Conservation (phyloP, 1,284 basidiomycete species). For the Trichosporon sp. region DNA sequence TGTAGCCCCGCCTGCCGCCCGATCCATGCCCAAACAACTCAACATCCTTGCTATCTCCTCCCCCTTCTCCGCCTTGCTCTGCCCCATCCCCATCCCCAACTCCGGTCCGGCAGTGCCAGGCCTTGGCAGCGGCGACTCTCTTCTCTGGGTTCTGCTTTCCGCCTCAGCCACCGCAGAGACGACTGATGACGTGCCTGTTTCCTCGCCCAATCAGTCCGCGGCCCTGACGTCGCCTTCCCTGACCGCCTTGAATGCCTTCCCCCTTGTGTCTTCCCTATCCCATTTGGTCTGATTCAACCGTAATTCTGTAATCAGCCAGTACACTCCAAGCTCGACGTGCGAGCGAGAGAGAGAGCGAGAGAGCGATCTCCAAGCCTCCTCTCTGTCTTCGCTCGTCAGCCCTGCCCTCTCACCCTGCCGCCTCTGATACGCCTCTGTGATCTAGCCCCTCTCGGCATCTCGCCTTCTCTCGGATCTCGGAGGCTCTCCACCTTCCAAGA, state of each 20-base stretch:
- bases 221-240: background rate
- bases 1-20: too few relatives aligned
- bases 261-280: background rate
- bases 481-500: background rate
- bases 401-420: too few relatives aligned
- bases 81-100: too few relatives aligned
- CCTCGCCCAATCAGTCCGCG: background rate
- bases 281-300: background rate
- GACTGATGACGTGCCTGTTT: background rate
- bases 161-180: background rate
- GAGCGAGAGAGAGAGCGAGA: background rate
- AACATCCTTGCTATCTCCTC: background rate
- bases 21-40: background rate
- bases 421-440: background rate
- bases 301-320: background rate
- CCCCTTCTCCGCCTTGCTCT: background rate
- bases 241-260: background rate
- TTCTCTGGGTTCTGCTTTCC: background rate
- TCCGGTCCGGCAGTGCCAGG: too few relatives aligned
- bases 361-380: background rate
- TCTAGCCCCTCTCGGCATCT: background rate
- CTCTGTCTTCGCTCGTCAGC: background rate
- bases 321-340: too few relatives aligned
- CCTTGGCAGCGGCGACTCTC: too few relatives aligned
- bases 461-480: background rate